Evolutionary conservation across 2,329 filamentous ascomycete species (phyloP), one percentile per base, ranked within the genome.

Genomic region (Talaromyces sp.): DNA sequence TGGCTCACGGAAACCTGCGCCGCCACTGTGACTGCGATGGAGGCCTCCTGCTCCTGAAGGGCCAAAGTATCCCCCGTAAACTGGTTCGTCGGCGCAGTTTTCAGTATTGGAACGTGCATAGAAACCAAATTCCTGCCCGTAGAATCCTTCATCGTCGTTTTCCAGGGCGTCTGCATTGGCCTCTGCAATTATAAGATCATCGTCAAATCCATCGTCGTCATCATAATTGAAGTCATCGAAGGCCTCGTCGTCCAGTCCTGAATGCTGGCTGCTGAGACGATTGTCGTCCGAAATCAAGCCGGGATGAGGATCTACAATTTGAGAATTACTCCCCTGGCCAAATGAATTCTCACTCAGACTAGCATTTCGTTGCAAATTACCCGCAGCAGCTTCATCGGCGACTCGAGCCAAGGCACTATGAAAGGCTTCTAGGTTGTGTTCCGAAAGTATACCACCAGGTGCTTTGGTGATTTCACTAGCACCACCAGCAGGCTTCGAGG

Each of bases 61-160:
- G 1, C 91, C 92, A 71, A 98, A 98, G 76, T 91, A 96, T 21
- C 95, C 95, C 31, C 95, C 95, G 68, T 92, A 90, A 14, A 86
- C 84, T 68, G 89, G 90, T 61, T 89, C 78, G 6, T 81, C 77
- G 42, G 79, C 79, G 61, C 79, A 77, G 33, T 78, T 79, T 21
- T 80, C 81, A 54, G 81, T 73, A 18, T 54, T 61, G 11, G 77
- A 74, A 18, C 78, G 76, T 25, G 93, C 92, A 74, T 96, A 99
- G 75, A 99, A 99, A 0, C 92, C 93, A 71, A 99, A 99, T 73
- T 99, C 95, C 68, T 92, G 89, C 0, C 95, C 95, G 71, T 99
- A 99, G 80, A 95, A 96, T 0, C 92, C 93, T 66, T 97, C 93
- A 6, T 88, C 88, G 71, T 99, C 95, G 68, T 92, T 93, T 52